Conservation (phyloP, 2,329 filamentous ascomycete genomes). For the Aspergillus sp. region DNA sequence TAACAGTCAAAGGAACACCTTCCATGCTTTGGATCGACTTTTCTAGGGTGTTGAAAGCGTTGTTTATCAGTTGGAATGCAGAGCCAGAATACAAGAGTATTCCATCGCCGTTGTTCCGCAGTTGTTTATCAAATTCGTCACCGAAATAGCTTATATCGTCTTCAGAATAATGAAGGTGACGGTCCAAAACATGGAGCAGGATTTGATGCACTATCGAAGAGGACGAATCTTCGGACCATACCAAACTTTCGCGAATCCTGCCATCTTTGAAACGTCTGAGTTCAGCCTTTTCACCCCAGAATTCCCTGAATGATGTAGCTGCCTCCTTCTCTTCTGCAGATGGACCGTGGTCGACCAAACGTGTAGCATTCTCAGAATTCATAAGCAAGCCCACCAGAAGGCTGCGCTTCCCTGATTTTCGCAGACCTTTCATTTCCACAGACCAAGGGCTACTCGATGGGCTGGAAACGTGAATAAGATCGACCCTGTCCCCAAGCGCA, state of each 20-base stretch:
- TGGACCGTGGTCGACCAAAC: constrained; percentile 85
- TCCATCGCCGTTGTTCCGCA: constrained; percentile 31
- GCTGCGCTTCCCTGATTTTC: constrained; percentile 25
- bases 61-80: constrained; percentile 67
- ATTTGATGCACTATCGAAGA: constrained; percentile 77
- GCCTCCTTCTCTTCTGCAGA: constrained; percentile 81
- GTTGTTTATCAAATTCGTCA: constrained; percentile 48
- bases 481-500: constrained; percentile 74
- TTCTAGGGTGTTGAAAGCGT: constrained; percentile 72
- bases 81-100: constrained; percentile 44
- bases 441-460: constrained; percentile 48
- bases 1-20: constrained; percentile 81
- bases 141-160: constrained; percentile 56
- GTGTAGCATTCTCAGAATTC: constrained; percentile 68
- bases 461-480: constrained; percentile 62
- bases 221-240: constrained; percentile 70
- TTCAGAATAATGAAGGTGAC: constrained; percentile 65
- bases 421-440: constrained; percentile 41
- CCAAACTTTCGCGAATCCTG: constrained; percentile 85
- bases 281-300: constrained; percentile 95
- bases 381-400: constrained; percentile 69
- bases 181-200: constrained; percentile 66
- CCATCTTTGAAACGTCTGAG: constrained; percentile 93
- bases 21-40: constrained; percentile 74
- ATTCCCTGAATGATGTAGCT: constrained; percentile 76